Percentiles rank a stretch among this genome's conserved stretches.
phyloP scores from a whole-genome alignment of 164 flowering plant genomes.

The Amborella trichopoda region DNA sequence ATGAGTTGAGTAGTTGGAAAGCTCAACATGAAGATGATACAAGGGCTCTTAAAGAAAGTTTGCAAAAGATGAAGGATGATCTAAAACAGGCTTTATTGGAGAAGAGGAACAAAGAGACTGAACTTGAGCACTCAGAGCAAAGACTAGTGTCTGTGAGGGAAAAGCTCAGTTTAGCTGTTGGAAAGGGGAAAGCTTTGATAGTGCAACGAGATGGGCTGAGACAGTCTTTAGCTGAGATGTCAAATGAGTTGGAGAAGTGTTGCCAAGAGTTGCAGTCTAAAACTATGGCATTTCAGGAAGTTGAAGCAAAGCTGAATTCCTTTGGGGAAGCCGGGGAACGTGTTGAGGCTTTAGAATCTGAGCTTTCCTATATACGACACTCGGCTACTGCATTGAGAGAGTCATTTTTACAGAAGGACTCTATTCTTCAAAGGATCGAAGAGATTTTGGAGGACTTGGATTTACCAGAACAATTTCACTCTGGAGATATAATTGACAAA shows the following conservation, averaged over 20 bases:
- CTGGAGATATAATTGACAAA: slow-evolving; percentile 70
- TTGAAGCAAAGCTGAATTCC: slow-evolving; percentile 54
- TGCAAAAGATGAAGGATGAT: slow-evolving; percentile 35
- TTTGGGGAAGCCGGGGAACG: slow-evolving; percentile 95
- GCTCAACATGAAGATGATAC: slow-evolving; percentile 46
- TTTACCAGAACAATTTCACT: slow-evolving; percentile 86
- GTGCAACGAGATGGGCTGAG: slow-evolving; percentile 82
- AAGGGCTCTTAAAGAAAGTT: slow-evolving; percentile 35
- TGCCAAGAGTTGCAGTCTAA: slow-evolving; percentile 62
- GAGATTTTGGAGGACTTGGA: slow-evolving; percentile 88
- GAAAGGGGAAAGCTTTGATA: slow-evolving; percentile 90
- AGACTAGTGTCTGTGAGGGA: slow-evolving; percentile 77
- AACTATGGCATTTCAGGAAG: slow-evolving; percentile 47
- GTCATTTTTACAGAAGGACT: slow-evolving; percentile 88
- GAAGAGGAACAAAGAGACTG: slow-evolving; percentile 42
- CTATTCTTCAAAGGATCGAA: slow-evolving; percentile 89
- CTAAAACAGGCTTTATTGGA: slow-evolving; percentile 27
- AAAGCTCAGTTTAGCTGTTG: slow-evolving; percentile 92
- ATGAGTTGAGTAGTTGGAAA: slow-evolving; percentile 25
- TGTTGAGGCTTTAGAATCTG: slow-evolving; percentile 96
- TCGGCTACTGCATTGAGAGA: slow-evolving; percentile 94
- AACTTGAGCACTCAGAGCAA: slow-evolving; percentile 88
- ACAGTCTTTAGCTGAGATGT: slow-evolving; percentile 66
- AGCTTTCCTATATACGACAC: slow-evolving; percentile 90
- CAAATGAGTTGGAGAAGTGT: slow-evolving; percentile 62